Base-by-base conservation (phyloP, 116 monocot genomes). In the Phalaenopsis hybrid region DNA sequence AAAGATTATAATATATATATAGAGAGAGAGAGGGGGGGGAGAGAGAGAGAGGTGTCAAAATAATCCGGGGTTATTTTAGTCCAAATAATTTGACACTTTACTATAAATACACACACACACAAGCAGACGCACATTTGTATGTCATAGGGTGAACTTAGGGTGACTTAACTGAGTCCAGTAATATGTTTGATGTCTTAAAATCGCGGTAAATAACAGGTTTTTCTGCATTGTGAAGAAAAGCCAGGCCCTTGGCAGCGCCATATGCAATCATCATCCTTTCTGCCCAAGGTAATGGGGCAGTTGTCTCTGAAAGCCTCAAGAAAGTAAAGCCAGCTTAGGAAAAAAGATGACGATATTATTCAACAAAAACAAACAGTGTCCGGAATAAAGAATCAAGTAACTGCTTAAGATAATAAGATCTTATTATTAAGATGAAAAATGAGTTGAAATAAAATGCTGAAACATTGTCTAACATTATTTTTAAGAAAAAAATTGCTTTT, bases 141-240 rank as follows among this genome's bases (percentile, higher is more conserved):
- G 41, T 41, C 4, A 41, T 2, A 41, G 41, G 1, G 41, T 41
- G 41, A 41, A 41, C 41, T 41, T 41, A 41, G 41, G 41, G 41
- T 41, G 41, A 41, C 87, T 89, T 76, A 87, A 95, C 96, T 52
- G 93, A 90, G 55, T 96, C 96, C 82, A 96, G 75, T 84, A 96
- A 86, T 76, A 93, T 93, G 81, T 96, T 96, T 79, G 96, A 93
- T 50, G 93, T 93, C 83, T 96, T 96, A 81, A 96, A 96, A 87
- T 96, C 96, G 28, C 93, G 87, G 83, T 96, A 96, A 49, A 96
- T 96, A 77, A 96, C 86, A 43, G 96, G 93, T 75, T 86, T 92
- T 88, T 93, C 89, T 12, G 93, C 96, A 82, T 92, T 92, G 82
- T 96, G 96, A 81, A 96, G 92, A 81, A 93, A 96, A 72, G 96